Evolutionary conservation across 139 green algal genomes (phyloP), one percentile per base, ranked within the genome.

Genomic region (Chlamydomonas sp.): DNA sequence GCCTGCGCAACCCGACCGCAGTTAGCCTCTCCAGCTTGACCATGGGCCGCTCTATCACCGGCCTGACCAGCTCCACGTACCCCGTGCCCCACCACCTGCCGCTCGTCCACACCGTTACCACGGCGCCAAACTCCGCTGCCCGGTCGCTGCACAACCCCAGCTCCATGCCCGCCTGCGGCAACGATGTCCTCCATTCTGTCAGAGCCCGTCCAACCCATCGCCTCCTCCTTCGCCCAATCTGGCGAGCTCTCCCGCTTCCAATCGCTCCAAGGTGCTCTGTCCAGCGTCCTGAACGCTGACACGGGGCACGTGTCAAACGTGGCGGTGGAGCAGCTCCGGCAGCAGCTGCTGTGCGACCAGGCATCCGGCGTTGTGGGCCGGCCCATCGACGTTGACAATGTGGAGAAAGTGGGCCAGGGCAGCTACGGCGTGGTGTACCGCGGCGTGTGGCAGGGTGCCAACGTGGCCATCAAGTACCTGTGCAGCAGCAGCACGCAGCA

Each of bases 391-490:
- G 84, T 88, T 4, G 84, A 77, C 49, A 88, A 83, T 57, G 63
- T 88, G 17, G 84, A 83, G 63, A 83, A 87, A 61, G 74, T 90
- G 72, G 86, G 86, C 12, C 79, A 80, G 62, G 86, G 86, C 61
- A 74, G 62, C 59, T 90, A 61, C 63, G 86, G 86, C 14, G 63
- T 90, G 7, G 86, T 90, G 60, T 87, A 90, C 69, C 79, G 86
- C 5, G 86, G 86, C 63, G 86, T 90, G 31, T 90, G 86, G 86
- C 80, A 90, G 86, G 80, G 80, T n/a, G 80, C 80, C 49, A 14
- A 69, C 60, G 86, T 90, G 63, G 86, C 86, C 31, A 72, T 86
- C 79, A 90, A 90, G 86, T 88, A 88, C 74, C 63, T 88, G 84
- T 16, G 83, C 9, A 61, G n/a, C 17, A 61, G 8, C 63, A 72